Conservation (phyloP, 176 grass and related monocot genomes). For the Alopecurus myosuroides region DNA sequence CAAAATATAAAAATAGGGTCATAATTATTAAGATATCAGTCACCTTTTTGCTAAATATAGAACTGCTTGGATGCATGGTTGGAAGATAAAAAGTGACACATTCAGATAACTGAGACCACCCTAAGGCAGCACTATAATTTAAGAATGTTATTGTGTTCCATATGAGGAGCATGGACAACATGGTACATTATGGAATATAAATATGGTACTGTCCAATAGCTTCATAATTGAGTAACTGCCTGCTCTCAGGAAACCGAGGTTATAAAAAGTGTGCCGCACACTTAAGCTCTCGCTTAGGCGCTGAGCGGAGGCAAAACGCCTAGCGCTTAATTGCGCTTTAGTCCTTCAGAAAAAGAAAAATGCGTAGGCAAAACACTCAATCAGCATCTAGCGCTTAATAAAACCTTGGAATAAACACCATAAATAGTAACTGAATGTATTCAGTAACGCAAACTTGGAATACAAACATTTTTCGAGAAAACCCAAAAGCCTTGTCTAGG, state of each 20-base stretch:
- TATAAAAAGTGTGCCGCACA: too few species aligned
- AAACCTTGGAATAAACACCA: not conserved
- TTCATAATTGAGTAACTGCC: slow-evolving; percentile 8
- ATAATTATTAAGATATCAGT: slow-evolving; percentile 17
- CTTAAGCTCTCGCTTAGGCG: too few species aligned
- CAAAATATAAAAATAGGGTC: not conserved
- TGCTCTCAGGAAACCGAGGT: not conserved
- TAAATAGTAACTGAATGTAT: slow-evolving; percentile 4
- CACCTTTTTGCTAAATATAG: slow-evolving; percentile 8
- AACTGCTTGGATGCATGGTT: not conserved
- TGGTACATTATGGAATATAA: slow-evolving; percentile 7
- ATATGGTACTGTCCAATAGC: slow-evolving; percentile 2
- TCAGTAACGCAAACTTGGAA: not conserved
- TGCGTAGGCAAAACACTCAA: too few species aligned
- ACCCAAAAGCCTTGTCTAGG: not conserved
- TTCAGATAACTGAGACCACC: slow-evolving; percentile 3
- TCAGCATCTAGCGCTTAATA: too few species aligned
- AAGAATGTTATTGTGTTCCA: not conserved
- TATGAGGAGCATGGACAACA: not conserved
- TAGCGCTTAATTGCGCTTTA: too few species aligned
- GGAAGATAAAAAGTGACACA: slow-evolving; percentile 19
- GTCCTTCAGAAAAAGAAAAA: too few species aligned
- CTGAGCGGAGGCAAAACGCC: too few species aligned
- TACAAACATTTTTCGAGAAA: not conserved
- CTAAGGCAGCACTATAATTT: slow-evolving; percentile 11